A percentile compares a stretch with the other conserved stretches of the same genome.
These are phyloP conservation scores for Friedmanniomyces simplex DNA, from an alignment of 495 filamentous ascomycete species.

Conservation along the genomic window DNA sequence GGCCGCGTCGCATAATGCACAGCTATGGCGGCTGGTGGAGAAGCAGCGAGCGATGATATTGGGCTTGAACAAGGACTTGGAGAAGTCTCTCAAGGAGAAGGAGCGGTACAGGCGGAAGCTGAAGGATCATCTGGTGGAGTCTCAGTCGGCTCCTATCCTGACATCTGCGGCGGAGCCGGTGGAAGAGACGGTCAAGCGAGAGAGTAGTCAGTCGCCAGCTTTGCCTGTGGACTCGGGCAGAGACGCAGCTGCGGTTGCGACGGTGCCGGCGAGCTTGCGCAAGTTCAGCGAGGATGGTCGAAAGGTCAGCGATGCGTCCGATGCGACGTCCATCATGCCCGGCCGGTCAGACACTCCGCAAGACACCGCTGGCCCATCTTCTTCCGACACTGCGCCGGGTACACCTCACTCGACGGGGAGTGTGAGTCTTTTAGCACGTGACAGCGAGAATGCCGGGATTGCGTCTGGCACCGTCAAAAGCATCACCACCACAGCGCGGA, in stretches of 20 bases:
- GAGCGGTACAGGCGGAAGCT: constrained; percentile 85
- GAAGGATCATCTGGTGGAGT: constrained; percentile 55
- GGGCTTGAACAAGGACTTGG: constrained; percentile 89
- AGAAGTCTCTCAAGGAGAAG: constrained; percentile 86
- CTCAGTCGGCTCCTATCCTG: constrained; percentile 16
- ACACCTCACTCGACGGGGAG: constrained; percentile 14
- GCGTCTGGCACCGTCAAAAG: neutral
- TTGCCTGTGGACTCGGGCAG: neutral
- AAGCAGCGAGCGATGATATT: constrained; percentile 91
- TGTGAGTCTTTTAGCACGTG: neutral
- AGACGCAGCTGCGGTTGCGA: neutral
- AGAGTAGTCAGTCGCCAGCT: constrained; percentile 17
- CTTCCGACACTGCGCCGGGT: constrained; percentile 6
- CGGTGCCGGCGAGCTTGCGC: constrained; percentile 2
- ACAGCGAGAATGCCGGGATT: neutral
- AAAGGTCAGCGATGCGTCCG: constrained; percentile 18
- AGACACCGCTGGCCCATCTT: constrained; percentile 5
- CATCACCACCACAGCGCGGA: neutral
- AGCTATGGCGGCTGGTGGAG: constrained; percentile 90
- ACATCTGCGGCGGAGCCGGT: neutral
- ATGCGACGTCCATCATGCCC: constrained; percentile 3
- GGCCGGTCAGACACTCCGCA: constrained; percentile 20
- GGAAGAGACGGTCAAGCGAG: constrained; percentile 1
- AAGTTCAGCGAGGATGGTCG: constrained; percentile 14
- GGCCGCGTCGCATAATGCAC: constrained; percentile 75